Base-by-base conservation (phyloP, 371 early-diverging fungal species). In the Circinella umbellata region DNA sequence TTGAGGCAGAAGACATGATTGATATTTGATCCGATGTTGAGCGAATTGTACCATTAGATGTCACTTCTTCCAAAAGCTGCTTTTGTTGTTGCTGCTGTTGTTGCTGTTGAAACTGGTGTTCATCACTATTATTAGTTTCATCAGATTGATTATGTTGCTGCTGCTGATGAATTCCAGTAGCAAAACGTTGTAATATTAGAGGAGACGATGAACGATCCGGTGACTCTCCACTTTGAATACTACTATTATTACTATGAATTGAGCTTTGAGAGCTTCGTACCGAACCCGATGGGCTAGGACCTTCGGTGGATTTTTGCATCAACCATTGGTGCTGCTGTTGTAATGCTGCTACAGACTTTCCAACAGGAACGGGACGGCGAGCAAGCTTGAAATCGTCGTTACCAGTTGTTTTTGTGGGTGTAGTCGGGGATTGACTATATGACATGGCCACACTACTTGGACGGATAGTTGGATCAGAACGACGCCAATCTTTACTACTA, bases 261-360 rank as follows among this genome's bases (percentile, higher is more conserved):
- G 57, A 57, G n/a, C 57, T 57, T 5, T 36, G 48, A 34, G 46
- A 65, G 39, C 71, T 72, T 3, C 69, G 72, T 15, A 72, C 37
- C 14, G 72, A 64, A 49, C 68, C 64, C n/a, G 67, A 51, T 3
- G 55, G 61, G n/a, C 65, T 59, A 18, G 51, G 70, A 1, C 57
- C 57, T 18, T 57, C 57, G 34, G 15, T 63, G n/a, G 47, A n/a
- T 38, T 63, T 63, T 7, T 78, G 78, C 75, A 74, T 73, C 0
- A 77, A 63, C 73, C 75, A 76, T 72, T 82, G 75, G 60, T 80
- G 77, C 5, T 76, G 80, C 53, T 79, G 78, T 55, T 82, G 80
- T 42, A 82, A 70, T 8, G 74, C 75, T 61, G 83, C 83, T 0
- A 82, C 83, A 1, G 78, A 77, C 60, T 80, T 80, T 8, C 78